A percentile compares a stretch with the other conserved stretches of the same genome.
Evolutionary conservation across 805 yeast genomes (phyloP).

Genomic region (Zygotorulaspora florentina): DNA sequence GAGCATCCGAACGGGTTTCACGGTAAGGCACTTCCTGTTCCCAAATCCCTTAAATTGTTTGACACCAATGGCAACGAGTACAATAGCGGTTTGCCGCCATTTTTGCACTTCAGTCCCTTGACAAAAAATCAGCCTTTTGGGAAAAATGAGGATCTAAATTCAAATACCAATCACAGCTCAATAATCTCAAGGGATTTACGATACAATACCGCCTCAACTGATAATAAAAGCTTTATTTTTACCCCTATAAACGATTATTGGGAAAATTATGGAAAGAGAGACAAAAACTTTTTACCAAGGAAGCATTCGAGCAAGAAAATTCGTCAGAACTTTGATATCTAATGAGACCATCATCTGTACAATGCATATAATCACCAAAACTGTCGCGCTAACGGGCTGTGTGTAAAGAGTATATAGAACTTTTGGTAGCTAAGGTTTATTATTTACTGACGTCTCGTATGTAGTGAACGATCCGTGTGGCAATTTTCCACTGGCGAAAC

Average conservation of each 20-base stretch:
- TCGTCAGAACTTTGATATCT: too few relatives aligned
- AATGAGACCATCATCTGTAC: too few relatives aligned
- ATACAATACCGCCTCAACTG: not conserved
- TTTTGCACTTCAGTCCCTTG: not conserved
- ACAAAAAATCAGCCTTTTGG: not conserved
- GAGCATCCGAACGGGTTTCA: not conserved
- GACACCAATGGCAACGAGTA: not conserved
- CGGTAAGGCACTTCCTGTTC: not conserved
- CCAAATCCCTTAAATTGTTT: conserved; percentile 1
- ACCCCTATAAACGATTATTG: not conserved
- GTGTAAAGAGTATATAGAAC: too few relatives aligned
- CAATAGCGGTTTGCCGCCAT: not conserved
- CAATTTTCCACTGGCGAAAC: not conserved
- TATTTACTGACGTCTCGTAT: too few relatives aligned
- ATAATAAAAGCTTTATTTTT: not conserved
- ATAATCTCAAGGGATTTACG: not conserved
- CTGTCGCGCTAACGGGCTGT: too few relatives aligned
- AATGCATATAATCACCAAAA: too few relatives aligned
- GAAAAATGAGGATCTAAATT: not conserved
- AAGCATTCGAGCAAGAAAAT: not conserved
- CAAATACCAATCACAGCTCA: not conserved
- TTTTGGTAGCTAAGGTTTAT: too few relatives aligned
- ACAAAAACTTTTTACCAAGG: not conserved
- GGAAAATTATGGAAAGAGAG: not conserved
- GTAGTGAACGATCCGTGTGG: too few relatives aligned